These are phyloP conservation scores for Lentinula sp. DNA, from an alignment of 768 basidiomycete genomes.

Conservation along the genomic window DNA sequence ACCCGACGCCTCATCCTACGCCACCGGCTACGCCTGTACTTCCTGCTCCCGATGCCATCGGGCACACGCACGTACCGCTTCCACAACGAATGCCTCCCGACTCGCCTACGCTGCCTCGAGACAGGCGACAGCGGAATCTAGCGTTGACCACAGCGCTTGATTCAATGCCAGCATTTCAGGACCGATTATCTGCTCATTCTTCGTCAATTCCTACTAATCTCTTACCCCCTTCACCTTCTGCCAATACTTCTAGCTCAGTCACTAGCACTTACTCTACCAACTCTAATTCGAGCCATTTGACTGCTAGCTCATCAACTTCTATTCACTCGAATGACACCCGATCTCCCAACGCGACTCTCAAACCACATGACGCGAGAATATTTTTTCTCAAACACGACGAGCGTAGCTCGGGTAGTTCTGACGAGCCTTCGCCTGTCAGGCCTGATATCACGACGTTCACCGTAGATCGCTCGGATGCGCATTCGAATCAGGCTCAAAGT, in stretches of 20 bases:
- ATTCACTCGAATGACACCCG: slow-evolving; percentile 1
- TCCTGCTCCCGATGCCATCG: slow-evolving; percentile 7
- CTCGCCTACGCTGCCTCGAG: slow-evolving; percentile 10
- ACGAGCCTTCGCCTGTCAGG: background rate
- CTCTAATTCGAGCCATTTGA: background rate
- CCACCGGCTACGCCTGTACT: slow-evolving; percentile 65
- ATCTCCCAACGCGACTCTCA: slow-evolving; percentile 1
- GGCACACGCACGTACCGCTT: slow-evolving; percentile 13
- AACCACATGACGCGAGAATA: slow-evolving; percentile 4
- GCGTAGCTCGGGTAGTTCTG: slow-evolving; percentile 2
- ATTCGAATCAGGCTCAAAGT: background rate
- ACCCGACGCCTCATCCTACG: slow-evolving; percentile 72
- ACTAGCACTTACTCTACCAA: slow-evolving; percentile 1
- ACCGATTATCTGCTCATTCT: background rate
- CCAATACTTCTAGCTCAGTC: background rate
- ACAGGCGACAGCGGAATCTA: background rate
- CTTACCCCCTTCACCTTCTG: background rate
- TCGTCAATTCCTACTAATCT: background rate
- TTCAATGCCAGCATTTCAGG: background rate
- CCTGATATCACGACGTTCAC: background rate
- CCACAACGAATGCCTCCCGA: slow-evolving; percentile 18
- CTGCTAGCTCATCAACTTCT: background rate
- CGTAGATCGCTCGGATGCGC: background rate
- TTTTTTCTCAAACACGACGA: slow-evolving; percentile 4
- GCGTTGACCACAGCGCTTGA: background rate